Percentiles rank a stretch among this genome's conserved stretches.
Conservation (phyloP, 768 basidiomycete genomes). For the Tulasnella sp. region DNA sequence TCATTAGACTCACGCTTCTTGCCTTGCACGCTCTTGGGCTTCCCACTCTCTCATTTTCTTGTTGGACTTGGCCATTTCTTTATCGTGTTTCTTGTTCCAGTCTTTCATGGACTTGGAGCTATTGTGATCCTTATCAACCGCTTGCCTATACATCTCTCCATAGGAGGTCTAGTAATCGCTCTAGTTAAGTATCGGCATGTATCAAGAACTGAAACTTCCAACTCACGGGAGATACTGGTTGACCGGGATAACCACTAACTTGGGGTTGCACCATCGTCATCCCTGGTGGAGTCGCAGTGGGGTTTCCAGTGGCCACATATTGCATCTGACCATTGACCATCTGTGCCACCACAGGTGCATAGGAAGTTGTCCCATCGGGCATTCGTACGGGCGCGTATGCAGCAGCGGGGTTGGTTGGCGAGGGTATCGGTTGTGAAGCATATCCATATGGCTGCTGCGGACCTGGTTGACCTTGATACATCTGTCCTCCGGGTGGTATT, state of each 20-base stretch:
- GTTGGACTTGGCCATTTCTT: background rate
- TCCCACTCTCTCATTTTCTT: conserved; percentile 9
- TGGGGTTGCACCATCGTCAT: background rate
- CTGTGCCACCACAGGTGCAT: conserved; percentile 3
- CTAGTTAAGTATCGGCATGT: background rate
- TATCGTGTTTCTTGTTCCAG: conserved; percentile 1
- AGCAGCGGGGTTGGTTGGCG: too few species aligned
- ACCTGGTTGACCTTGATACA: too few species aligned
- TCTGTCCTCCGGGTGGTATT: too few species aligned
- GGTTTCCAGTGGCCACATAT: background rate
- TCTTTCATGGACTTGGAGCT: background rate
- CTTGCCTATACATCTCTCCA: background rate
- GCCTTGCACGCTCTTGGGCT: conserved; percentile 5
- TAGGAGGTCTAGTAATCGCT: background rate
- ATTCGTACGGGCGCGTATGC: background rate
- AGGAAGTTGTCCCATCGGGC: background rate
- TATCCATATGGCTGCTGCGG: too few species aligned
- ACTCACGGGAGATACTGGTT: conserved; percentile 1
- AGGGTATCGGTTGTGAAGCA: too few species aligned
- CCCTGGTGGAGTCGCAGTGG: background rate
- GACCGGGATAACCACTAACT: background rate
- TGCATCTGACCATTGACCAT: conserved; percentile 4
- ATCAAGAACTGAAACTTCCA: background rate
- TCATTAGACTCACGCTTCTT: conserved; percentile 16
- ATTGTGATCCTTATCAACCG: background rate